Evolutionary conservation across 208 protist genomes (phyloP).

Genomic region (Crithidia brevicula): DNA sequence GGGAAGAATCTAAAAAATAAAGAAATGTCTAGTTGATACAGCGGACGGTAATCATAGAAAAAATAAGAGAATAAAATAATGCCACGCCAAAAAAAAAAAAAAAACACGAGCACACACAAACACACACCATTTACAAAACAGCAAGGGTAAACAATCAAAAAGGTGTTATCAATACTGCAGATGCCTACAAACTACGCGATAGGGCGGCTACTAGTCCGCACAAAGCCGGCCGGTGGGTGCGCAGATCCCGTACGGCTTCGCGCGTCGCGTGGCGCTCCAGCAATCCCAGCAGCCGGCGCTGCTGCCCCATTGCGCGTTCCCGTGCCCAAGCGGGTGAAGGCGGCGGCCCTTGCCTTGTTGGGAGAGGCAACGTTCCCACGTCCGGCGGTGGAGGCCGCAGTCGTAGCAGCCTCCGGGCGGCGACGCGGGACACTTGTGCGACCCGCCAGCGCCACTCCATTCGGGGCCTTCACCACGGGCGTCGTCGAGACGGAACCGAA

Average conservation of each 20-base stretch:
- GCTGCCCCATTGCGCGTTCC: neutral
- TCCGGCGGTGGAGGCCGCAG: neutral
- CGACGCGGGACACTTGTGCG: conserved; percentile 13
- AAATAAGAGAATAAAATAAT: neutral
- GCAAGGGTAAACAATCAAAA: too few species aligned
- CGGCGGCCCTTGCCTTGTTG: neutral
- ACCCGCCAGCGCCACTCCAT: neutral
- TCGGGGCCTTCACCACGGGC: conserved; percentile 6
- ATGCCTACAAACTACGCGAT: neutral
- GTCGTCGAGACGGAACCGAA: neutral
- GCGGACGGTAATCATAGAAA: conserved; percentile 8
- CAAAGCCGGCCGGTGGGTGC: neutral
- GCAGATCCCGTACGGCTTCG: conserved; percentile 1
- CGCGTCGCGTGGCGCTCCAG: neutral
- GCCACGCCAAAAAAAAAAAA: conserved; percentile 1
- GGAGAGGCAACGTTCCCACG: neutral
- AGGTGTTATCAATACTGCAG: too few species aligned
- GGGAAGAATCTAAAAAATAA: neutral
- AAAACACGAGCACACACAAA: neutral
- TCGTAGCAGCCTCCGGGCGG: neutral
- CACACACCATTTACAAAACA: too few species aligned
- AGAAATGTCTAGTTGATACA: too few species aligned
- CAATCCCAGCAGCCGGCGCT: neutral
- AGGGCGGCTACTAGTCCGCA: conserved; percentile 8
- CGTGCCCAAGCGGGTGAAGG: neutral